Evolutionary conservation across 345 rosid species (phyloP).

Genomic region (Gossypium rotundifolium): DNA sequence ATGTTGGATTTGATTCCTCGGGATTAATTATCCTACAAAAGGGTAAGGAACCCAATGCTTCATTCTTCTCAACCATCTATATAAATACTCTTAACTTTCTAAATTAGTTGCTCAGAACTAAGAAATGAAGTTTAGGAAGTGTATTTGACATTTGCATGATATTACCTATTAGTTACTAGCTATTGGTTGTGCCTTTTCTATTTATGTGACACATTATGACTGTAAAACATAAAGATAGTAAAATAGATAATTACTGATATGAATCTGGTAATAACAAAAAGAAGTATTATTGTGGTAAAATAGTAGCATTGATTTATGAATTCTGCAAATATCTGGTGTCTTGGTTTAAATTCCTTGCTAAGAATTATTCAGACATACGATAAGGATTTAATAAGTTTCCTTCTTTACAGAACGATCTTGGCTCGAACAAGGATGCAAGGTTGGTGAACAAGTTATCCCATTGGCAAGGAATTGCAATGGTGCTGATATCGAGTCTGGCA

Average conservation of each 20-base stretch:
- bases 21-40: constrained; percentile 82
- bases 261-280: background rate
- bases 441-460: constrained; percentile 90
- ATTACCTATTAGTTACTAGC: background rate
- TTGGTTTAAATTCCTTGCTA: background rate
- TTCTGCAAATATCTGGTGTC: background rate
- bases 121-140: background rate
- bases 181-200: background rate
- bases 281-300: background rate
- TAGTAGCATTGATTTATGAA: background rate
- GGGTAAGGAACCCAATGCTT: constrained; percentile 32
- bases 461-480: constrained; percentile 76
- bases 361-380: background rate
- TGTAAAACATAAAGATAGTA: background rate
- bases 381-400: background rate
- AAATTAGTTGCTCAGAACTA: background rate
- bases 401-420: constrained; percentile 56
- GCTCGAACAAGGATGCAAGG: constrained; percentile 77
- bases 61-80: background rate
- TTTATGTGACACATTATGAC: background rate
- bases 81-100: background rate
- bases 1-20: constrained; percentile 91
- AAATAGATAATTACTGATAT: background rate
- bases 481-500: constrained; percentile 58
- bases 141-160: constrained; percentile 3